Conservation (phyloP, 345 rosid genomes). For the Citrus sinensis region DVS_A1.0 CM039162.1:6322001-6322500, state of each 20-base stretch:
- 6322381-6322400: not conserved
- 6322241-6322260: conserved; percentile 84
- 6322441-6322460: conserved; percentile 73
- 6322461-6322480: conserved; percentile 27
- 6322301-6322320: not conserved
- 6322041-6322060: conserved; percentile 41
- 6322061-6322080: conserved; percentile 33
- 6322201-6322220: conserved; percentile 81
- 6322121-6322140: conserved; percentile 73
- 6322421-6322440: conserved; percentile 1
- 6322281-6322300: conserved; percentile 70
- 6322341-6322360: not conserved
- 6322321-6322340: not conserved
- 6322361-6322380: not conserved
- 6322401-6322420: not conserved
- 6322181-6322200: conserved; percentile 97
- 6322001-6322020: conserved; percentile 92
- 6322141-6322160: conserved; percentile 91
- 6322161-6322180: conserved; percentile 74
- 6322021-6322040: conserved; percentile 95
- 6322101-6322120: not conserved
- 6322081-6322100: conserved; percentile 11
- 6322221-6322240: conserved; percentile 76
- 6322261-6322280: conserved; percentile 82
- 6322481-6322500: conserved; percentile 37